Percentiles rank a stretch among this genome's conserved stretches.
phyloP scores from a whole-genome alignment of 2,329 filamentous ascomycete genomes.

The Boeremia lycopersici region DNA sequence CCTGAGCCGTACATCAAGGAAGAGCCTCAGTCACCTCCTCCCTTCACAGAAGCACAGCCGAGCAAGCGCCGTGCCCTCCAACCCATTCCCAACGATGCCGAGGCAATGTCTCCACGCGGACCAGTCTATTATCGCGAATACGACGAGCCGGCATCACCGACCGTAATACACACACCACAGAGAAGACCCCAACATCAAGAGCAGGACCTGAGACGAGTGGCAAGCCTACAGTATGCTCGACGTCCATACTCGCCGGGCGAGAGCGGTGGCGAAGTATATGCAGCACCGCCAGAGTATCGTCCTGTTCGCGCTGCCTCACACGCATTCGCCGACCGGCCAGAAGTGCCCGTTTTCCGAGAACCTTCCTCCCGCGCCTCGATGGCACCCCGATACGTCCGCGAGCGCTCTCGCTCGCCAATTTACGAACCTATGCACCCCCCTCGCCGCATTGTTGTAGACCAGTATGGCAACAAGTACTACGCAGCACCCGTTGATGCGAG shows the following conservation, averaged over 20 bases:
- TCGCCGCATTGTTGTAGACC: constrained; percentile 77
- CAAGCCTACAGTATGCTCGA: constrained; percentile 55
- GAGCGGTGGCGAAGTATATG: constrained; percentile 42
- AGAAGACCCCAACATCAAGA: constrained; percentile 51
- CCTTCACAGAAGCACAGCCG: constrained; percentile 54
- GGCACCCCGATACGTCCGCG: constrained; percentile 48
- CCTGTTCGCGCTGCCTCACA: constrained; percentile 51
- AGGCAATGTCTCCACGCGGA: constrained; percentile 48
- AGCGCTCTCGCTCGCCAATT: constrained; percentile 50
- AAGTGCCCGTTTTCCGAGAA: constrained; percentile 46
- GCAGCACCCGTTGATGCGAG: constrained; percentile 58
- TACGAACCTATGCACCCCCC: constrained; percentile 55
- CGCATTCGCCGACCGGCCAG: constrained; percentile 49
- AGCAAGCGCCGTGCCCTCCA: constrained; percentile 50
- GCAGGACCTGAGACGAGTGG: constrained; percentile 55
- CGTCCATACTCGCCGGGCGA: constrained; percentile 49
- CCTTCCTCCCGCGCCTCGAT: constrained; percentile 45
- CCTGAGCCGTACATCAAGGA: constrained; percentile 64
- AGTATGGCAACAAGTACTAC: constrained; percentile 81
- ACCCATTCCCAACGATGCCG: constrained; percentile 44
- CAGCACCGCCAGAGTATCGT: constrained; percentile 43
- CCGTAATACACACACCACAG: constrained; percentile 46
- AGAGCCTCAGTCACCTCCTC: constrained; percentile 66
- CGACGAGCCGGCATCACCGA: constrained; percentile 49
- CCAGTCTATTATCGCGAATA: constrained; percentile 58